Conservation (phyloP, 2,329 filamentous ascomycete species). For the Immersiporthe knoxdaviesiana region DNA sequence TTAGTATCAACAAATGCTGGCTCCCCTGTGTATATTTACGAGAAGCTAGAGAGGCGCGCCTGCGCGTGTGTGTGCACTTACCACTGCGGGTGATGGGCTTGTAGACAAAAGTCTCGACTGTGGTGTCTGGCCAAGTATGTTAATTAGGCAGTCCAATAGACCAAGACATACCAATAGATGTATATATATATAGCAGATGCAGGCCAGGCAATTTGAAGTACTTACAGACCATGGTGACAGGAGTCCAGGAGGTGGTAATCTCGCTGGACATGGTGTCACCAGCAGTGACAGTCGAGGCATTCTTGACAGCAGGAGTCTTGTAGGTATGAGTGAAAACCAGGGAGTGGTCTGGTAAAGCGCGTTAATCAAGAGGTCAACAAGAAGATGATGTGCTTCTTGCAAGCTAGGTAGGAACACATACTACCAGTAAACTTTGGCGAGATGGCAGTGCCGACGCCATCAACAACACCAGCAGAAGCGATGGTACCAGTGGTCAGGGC, state of each 20-base stretch:
- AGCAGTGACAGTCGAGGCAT: background rate
- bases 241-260: slow-evolving; percentile 1
- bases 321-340: background rate
- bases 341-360: background rate
- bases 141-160: background rate
- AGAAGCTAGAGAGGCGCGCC: background rate
- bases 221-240: slow-evolving; percentile 6
- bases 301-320: background rate
- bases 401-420: background rate
- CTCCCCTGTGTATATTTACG: no score
- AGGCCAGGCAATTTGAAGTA: background rate
- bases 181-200: no score
- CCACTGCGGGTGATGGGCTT: slow-evolving; percentile 3
- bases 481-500: background rate
- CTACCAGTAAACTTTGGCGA: background rate
- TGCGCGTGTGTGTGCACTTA: background rate
- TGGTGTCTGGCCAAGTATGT: background rate
- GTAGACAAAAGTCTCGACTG: background rate
- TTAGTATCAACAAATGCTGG: background rate
- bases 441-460: background rate
- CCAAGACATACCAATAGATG: background rate
- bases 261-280: no score
- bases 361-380: background rate
- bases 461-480: background rate
- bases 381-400: background rate